Evolutionary conservation across 306 rosid species (phyloP), one percentile per base, ranked within the genome.

Genomic region (Glycine tomentella): DNA sequence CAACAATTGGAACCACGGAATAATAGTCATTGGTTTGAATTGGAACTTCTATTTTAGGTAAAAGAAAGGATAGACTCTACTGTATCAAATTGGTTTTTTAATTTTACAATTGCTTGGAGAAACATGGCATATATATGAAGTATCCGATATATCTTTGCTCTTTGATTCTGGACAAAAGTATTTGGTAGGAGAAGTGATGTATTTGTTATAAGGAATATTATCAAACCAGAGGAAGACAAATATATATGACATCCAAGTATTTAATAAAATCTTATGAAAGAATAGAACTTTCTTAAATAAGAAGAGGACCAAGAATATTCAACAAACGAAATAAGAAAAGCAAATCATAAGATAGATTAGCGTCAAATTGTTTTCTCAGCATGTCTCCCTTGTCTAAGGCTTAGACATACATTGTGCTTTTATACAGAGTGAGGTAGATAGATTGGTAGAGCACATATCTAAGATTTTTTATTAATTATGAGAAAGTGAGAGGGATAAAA

Each of bases 341-440:
- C 51, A 12, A 50, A 64, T 16, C 65, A 80, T 56, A 45, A 76
- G 55, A 46, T 53, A 53, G 49, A 52, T 65, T 49, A 81, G 57
- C 74, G 16, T 57, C 63, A 34, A 83, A 44, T 84, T 84, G 86
- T 81, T 74, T 78, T 74, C 86, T 77, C 84, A 84, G 86, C 69
- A 84, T 63, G 16, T 75, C 51, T 73, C 75, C 69, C n/a, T 49
- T 61, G 46, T 69, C 6, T 12, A 44, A 42, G 72, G 16, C 59
- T 50, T 59, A 44, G 52, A 50, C 66, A 74, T 20, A 38, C 13
- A 9, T 25, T 67, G 15, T 44, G 15, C 3, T 53, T 53, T 46
- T 46, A 46, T 42, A 42, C 5, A 36, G 4, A 42, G 46, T 42
- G 2, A 42, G 46, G 46, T 9, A 42, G 9, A 7, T 2, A 42